Percentiles rank a stretch among this genome's conserved stretches.
Conservation (phyloP, 2,329 filamentous ascomycete genomes). For the Stagonosporopsis chrysanthemi region DNA sequence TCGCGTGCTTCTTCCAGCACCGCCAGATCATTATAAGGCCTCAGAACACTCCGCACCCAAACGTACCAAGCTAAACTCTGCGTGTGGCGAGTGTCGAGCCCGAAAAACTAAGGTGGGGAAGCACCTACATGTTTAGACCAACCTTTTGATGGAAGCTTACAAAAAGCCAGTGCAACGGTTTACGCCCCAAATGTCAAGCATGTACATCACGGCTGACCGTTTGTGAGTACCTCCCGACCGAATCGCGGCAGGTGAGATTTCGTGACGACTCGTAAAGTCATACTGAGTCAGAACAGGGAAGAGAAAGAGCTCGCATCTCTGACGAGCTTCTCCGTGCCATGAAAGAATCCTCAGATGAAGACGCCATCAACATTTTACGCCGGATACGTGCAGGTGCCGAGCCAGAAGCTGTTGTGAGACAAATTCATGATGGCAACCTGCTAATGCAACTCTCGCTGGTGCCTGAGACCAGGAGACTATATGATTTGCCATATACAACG, state of each 20-base stretch:
- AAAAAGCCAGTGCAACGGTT: neutral
- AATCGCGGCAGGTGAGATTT: constrained; percentile 2
- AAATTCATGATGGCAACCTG: constrained; percentile 21
- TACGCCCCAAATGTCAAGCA: constrained; percentile 4
- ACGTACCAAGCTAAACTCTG: neutral
- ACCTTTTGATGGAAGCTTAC: neutral
- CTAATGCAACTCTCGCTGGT: constrained; percentile 21
- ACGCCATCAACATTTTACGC: constrained; percentile 17
- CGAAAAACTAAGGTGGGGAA: constrained; percentile 4
- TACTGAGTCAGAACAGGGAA: neutral
- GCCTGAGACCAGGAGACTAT: constrained; percentile 24
- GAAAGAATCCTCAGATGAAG: neutral
- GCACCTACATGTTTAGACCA: neutral
- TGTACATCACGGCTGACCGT: constrained; percentile 1
- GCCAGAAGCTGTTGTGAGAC: constrained; percentile 17
- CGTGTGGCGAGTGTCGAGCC: constrained; percentile 1
- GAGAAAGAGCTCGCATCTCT: neutral
- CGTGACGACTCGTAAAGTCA: no score
- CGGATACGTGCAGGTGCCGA: constrained; percentile 26
- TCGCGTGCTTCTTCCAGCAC: neutral
- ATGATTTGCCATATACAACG: constrained; percentile 23
- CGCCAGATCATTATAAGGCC: neutral
- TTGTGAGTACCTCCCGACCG: constrained; percentile 1
- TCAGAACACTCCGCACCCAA: neutral
- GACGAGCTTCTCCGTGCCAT: neutral